phyloP scores from a whole-genome alignment of 202 grass and related monocot genomes.

The Musa balbisiana region DNA sequence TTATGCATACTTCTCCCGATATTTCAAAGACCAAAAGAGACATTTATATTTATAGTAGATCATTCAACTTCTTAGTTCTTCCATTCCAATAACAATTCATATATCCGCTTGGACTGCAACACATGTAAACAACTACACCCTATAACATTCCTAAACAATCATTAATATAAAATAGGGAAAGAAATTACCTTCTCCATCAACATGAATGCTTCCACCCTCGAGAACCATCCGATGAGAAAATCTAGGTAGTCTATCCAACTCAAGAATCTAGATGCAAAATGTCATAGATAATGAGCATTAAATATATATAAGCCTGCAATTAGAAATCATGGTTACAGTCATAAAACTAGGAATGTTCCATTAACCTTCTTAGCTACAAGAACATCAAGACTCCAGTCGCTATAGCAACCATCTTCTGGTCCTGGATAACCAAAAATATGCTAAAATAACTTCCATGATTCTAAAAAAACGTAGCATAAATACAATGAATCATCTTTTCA shows the following conservation, averaged over 20 bases:
- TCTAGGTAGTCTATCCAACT: slow-evolving; percentile 55
- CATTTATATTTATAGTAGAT: not conserved
- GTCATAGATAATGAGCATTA: slow-evolving; percentile 4
- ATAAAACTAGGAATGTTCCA: not conserved
- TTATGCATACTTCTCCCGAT: not conserved
- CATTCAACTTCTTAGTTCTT: not conserved
- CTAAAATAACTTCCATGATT: slow-evolving; percentile 1
- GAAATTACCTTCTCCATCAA: slow-evolving; percentile 74
- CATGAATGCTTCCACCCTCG: slow-evolving; percentile 96
- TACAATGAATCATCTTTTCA: not conserved
- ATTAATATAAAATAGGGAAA: not conserved
- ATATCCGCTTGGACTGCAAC: not conserved
- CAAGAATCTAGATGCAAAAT: slow-evolving; percentile 42
- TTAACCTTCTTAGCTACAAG: slow-evolving; percentile 68
- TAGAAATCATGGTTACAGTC: slow-evolving; percentile 11
- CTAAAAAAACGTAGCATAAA: not conserved
- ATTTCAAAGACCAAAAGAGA: not conserved
- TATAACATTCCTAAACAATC: slow-evolving; percentile 1
- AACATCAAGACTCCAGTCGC: slow-evolving; percentile 71
- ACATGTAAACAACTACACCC: not conserved
- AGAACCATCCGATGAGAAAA: slow-evolving; percentile 72
- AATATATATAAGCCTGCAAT: not conserved
- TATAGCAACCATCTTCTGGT: slow-evolving; percentile 56
- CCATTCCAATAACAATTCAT: not conserved
- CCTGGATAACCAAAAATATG: slow-evolving; percentile 36